Evolutionary conservation across 768 basidiomycete genomes (phyloP).

Genomic region (Clathrus columnatus): DNA sequence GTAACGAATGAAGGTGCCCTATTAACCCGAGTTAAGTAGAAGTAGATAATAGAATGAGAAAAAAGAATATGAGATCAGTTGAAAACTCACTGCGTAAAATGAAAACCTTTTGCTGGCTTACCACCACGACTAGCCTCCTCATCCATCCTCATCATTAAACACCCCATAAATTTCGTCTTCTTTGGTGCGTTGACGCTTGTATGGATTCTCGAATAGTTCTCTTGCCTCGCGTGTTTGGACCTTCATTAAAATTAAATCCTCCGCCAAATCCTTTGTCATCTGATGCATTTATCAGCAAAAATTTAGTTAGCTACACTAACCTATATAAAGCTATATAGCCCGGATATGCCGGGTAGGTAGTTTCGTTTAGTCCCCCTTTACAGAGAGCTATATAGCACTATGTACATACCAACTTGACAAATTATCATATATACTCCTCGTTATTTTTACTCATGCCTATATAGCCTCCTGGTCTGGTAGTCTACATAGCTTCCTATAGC

Average conservation of each 20-base stretch:
- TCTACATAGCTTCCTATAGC: too few species aligned
- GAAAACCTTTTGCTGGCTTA: conserved; percentile 34
- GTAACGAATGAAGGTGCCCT: conserved; percentile 63
- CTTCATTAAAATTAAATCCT: conserved; percentile 37
- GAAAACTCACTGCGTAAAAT: conserved; percentile 53
- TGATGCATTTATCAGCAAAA: too few species aligned
- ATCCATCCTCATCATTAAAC: conserved; percentile 56
- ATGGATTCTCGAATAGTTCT: conserved; percentile 68
- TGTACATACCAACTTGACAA: too few species aligned
- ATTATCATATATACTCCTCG: too few species aligned
- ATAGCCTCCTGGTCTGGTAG: too few species aligned
- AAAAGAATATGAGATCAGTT: neutral
- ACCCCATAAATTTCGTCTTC: conserved; percentile 73
- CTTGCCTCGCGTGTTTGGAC: conserved; percentile 62
- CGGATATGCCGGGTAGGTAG: too few species aligned
- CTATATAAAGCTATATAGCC: too few species aligned
- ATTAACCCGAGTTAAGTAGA: conserved; percentile 7
- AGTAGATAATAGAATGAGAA: too few species aligned
- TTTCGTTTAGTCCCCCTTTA: too few species aligned
- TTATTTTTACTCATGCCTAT: too few species aligned
- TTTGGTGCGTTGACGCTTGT: conserved; percentile 56
- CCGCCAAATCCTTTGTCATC: conserved; percentile 38
- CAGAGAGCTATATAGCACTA: too few species aligned
- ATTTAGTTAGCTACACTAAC: too few species aligned
- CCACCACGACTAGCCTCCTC: conserved; percentile 19